phyloP scores from a whole-genome alignment of 805 yeast species.

The Ogataea ganodermae region DNA sequence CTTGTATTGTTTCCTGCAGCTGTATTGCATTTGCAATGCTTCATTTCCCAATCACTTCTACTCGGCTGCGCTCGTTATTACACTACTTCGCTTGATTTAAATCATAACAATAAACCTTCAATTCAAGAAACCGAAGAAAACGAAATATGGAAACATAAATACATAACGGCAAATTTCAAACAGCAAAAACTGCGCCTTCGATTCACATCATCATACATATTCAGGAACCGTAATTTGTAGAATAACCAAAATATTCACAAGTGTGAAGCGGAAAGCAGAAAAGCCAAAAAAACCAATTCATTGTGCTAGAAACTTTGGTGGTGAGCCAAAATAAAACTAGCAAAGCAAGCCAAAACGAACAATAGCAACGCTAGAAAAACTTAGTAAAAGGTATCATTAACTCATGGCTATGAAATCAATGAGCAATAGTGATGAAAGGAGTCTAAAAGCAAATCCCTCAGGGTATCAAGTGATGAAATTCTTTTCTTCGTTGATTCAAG shows the following conservation, averaged over 20 bases:
- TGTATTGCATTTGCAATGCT: too few species aligned
- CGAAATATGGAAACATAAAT: slow-evolving; percentile 1
- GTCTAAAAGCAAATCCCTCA: background rate
- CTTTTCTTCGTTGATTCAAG: slow-evolving; percentile 3
- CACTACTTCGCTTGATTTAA: background rate
- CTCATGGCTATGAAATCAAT: background rate
- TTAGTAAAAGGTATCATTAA: background rate
- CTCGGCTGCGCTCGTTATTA: too few species aligned
- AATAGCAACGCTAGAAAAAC: slow-evolving; percentile 1
- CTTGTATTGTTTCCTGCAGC: too few species aligned
- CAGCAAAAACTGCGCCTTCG: background rate
- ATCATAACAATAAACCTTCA: background rate
- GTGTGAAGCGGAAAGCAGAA: background rate
- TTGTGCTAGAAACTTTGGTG: background rate
- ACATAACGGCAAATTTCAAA: background rate
- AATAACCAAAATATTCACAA: slow-evolving; percentile 5
- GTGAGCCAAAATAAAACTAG: background rate
- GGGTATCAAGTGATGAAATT: slow-evolving; percentile 13
- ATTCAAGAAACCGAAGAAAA: background rate
- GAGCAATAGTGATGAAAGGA: background rate
- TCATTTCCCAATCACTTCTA: too few species aligned
- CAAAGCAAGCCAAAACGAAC: slow-evolving; percentile 2
- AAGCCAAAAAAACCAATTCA: background rate
- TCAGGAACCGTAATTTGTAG: slow-evolving; percentile 7
- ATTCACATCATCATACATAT: slow-evolving; percentile 3